Evolutionary conservation across 768 basidiomycete genomes (phyloP).

Genomic region (Pulveroboletus frians): DNA sequence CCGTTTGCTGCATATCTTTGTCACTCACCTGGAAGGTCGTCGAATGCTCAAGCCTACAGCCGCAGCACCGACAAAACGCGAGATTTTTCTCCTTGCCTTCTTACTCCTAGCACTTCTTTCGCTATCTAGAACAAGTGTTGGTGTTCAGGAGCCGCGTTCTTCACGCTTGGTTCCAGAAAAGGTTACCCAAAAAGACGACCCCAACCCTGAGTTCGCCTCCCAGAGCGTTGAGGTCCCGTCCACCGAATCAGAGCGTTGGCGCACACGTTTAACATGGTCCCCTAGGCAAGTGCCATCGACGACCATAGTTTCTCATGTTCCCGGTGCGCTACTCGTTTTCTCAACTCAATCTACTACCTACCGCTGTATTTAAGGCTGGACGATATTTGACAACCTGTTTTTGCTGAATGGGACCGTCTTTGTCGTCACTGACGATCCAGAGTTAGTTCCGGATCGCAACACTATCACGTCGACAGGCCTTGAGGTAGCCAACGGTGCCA

Average conservation of each 20-base stretch:
- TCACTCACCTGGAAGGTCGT: neutral
- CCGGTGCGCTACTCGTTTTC: slow-evolving; percentile 41
- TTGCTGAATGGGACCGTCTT: slow-evolving; percentile 77
- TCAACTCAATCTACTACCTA: neutral
- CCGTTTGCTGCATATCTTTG: neutral
- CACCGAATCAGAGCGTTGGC: slow-evolving; percentile 24
- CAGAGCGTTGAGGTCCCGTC: slow-evolving; percentile 8
- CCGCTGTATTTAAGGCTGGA: slow-evolving; percentile 61
- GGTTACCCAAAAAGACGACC: neutral
- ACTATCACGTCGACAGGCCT: slow-evolving; percentile 69
- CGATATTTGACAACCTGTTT: slow-evolving; percentile 81
- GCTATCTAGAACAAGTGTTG: slow-evolving; percentile 29
- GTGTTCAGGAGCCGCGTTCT: neutral
- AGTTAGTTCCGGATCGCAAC: slow-evolving; percentile 56
- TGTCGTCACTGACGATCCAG: slow-evolving; percentile 72
- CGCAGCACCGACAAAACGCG: slow-evolving; percentile 50
- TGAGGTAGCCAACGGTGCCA: slow-evolving; percentile 52
- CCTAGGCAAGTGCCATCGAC: slow-evolving; percentile 47
- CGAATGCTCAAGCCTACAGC: slow-evolving; percentile 19
- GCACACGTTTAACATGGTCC: slow-evolving; percentile 38
- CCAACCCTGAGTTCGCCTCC: neutral
- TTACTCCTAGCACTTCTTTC: slow-evolving; percentile 46
- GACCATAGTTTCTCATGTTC: slow-evolving; percentile 66
- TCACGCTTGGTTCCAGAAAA: slow-evolving; percentile 9
- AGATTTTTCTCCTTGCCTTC: slow-evolving; percentile 45